These are phyloP conservation scores for Cicer cuneatum DNA, from an alignment of 306 rosid species.

Conservation along the genomic window DNA sequence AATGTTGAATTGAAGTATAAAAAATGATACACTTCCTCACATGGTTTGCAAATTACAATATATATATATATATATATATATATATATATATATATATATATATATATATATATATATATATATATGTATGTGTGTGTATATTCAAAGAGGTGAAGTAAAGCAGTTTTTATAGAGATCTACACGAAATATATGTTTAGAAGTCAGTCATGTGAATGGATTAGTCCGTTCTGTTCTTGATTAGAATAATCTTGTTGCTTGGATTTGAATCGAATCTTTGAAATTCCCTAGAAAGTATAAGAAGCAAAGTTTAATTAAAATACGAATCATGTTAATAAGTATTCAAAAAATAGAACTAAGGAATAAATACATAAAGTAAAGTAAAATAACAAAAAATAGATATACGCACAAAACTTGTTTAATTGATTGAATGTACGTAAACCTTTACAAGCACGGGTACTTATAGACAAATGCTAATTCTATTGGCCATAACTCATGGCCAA, in stretches of 20 bases:
- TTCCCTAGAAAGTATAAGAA: constrained; percentile 45
- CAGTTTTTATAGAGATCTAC: constrained; percentile 42
- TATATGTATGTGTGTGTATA: not conserved
- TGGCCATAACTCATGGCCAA: too few relatives aligned
- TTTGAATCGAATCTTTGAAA: constrained; percentile 39
- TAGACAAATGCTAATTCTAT: too few relatives aligned
- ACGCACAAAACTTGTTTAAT: too few relatives aligned
- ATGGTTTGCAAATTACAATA: constrained; percentile 25
- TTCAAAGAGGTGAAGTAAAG: constrained; percentile 15
- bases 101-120: too few relatives aligned
- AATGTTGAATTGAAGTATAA: not conserved
- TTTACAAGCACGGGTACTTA: too few relatives aligned
- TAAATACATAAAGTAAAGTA: too few relatives aligned
- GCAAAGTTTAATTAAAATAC: not conserved
- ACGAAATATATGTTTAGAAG: not conserved
- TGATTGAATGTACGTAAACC: too few relatives aligned
- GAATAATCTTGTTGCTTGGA: constrained; percentile 16
- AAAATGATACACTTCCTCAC: constrained; percentile 1
- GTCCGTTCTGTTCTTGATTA: constrained; percentile 40
- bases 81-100: too few relatives aligned
- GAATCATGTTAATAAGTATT: too few relatives aligned
- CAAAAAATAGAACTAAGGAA: too few relatives aligned
- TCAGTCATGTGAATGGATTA: constrained; percentile 50
- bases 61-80: too few relatives aligned
- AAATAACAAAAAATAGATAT: too few relatives aligned